A percentile compares a stretch with the other conserved stretches of the same genome.
These are phyloP conservation scores for Keqinozyma sinolaborantium DNA, from an alignment of 1,139 yeast species.

Conservation along the genomic window DNA sequence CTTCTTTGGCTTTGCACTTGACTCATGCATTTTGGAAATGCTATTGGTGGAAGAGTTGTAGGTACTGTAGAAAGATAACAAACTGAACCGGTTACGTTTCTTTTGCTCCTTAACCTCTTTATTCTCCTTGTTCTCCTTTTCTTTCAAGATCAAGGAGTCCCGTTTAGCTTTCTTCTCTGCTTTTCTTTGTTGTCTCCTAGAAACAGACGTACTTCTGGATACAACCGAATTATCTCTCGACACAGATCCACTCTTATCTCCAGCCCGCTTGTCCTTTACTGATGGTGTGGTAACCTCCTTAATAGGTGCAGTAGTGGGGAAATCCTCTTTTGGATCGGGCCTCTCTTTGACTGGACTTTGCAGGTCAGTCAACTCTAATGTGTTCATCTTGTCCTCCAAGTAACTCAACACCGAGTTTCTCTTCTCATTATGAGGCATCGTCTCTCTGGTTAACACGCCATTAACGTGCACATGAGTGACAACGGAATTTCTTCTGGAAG, in stretches of 20 bases:
- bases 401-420: constrained; percentile 43
- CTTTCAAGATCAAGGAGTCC: constrained; percentile 1
- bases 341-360: constrained; percentile 18
- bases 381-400: constrained; percentile 46
- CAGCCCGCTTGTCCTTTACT: not conserved
- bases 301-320: not conserved
- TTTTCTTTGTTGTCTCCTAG: constrained; percentile 1
- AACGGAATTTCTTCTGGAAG: constrained; percentile 38
- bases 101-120: constrained; percentile 31
- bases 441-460: constrained; percentile 41
- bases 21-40: constrained; percentile 9
- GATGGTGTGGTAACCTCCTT: not conserved
- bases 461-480: constrained; percentile 47
- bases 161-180: constrained; percentile 1
- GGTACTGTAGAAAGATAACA: constrained; percentile 47
- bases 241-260: not conserved
- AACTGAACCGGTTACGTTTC: constrained; percentile 49
- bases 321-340: not conserved
- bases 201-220: not conserved
- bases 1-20: constrained; percentile 23
- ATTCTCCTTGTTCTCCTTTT: constrained; percentile 11
- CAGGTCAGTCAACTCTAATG: constrained; percentile 34
- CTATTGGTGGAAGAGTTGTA: constrained; percentile 24
- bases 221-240: not conserved
- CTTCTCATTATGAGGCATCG: constrained; percentile 25